A percentile compares a stretch with the other conserved stretches of the same genome.
Conservation (phyloP, 768 basidiomycete species). For the Xerocomellus intermedius region DNA sequence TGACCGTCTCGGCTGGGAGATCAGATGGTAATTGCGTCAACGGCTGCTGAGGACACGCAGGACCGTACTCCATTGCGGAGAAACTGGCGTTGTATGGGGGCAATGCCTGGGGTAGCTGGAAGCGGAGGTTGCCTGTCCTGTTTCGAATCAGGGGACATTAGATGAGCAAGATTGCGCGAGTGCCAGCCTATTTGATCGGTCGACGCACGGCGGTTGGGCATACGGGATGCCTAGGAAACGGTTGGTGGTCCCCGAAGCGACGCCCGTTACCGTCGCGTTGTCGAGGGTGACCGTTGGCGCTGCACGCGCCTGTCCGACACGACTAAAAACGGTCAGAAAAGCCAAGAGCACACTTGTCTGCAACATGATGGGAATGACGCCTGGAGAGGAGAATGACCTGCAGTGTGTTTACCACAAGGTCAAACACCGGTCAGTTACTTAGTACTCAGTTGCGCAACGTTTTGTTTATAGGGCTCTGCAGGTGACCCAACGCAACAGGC, state of each 20-base stretch:
- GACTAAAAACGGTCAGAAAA: not conserved
- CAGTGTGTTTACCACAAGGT: too few species aligned
- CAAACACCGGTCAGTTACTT: too few species aligned
- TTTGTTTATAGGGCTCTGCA: too few species aligned
- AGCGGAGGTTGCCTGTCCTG: slow-evolving; percentile 37
- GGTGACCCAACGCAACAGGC: too few species aligned
- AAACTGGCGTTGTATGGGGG: slow-evolving; percentile 8
- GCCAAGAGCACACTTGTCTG: not conserved
- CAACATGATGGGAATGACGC: not conserved
- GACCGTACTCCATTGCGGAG: slow-evolving; percentile 1
- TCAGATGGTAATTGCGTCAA: slow-evolving; percentile 5
- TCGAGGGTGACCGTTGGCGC: not conserved
- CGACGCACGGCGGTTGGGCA: not conserved
- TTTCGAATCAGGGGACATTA: not conserved
- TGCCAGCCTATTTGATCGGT: too few species aligned
- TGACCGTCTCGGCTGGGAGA: slow-evolving; percentile 14
- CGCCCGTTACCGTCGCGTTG: not conserved
- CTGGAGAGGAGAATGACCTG: too few species aligned
- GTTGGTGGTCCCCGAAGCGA: not conserved
- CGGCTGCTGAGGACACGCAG: slow-evolving; percentile 11
- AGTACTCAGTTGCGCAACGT: too few species aligned
- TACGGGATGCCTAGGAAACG: not conserved
- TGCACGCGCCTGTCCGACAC: not conserved
- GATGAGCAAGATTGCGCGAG: not conserved
- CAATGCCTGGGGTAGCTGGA: slow-evolving; percentile 20